Base-by-base conservation (phyloP, 306 rosid genomes). In the Arachis stenosperma region DNA sequence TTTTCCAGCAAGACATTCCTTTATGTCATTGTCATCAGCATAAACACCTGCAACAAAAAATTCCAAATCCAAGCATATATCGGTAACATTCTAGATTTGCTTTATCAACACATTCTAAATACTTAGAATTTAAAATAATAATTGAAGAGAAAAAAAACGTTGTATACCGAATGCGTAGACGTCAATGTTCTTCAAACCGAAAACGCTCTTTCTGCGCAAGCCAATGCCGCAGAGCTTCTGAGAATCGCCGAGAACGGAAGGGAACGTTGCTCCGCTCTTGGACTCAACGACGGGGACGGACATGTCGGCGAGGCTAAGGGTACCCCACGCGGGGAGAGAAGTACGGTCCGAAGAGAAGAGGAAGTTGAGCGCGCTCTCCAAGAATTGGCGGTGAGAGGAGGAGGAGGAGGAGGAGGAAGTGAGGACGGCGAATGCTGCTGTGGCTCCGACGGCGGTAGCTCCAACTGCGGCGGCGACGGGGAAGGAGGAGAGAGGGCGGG, bases 121-220 rank as follows among this genome's bases (percentile, higher is more conserved):
- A 22, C 27, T 22, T 22, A 22, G 27, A 22, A 22, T 22, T 22
- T 22, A 1, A 22, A 22, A 22, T 22, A 22, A 22, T 22, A 22
- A 22, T 22, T 22, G 5, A 46, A 33, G 9, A 55, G 4, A 50
- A 10, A 6, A 6, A 3, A 54, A 53, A 61, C 40, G 64, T 3
- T 3, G 13, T 27, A 61, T 85, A 94, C 97, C 98, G 70, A 78
- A 94, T 69, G 95, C 96, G 68, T 94, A 94, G 54, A 94, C 95
- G 78, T 91, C 88, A 73, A 94, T 89, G 80, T 89, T 91, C 86
- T 89, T 94, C 73, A 94, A 73, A 9, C 97, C 98, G 43, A 94
- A 79, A 44, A 94, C 8, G 61, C 81, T 61, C 83, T 94, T 94
- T 76, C 68, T 91, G 47, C 98, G 82, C 59, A 91, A 60, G 40